phyloP scores from a whole-genome alignment of 2,329 filamentous ascomycete species.

The Cucurbitaria berberidis region DNA sequence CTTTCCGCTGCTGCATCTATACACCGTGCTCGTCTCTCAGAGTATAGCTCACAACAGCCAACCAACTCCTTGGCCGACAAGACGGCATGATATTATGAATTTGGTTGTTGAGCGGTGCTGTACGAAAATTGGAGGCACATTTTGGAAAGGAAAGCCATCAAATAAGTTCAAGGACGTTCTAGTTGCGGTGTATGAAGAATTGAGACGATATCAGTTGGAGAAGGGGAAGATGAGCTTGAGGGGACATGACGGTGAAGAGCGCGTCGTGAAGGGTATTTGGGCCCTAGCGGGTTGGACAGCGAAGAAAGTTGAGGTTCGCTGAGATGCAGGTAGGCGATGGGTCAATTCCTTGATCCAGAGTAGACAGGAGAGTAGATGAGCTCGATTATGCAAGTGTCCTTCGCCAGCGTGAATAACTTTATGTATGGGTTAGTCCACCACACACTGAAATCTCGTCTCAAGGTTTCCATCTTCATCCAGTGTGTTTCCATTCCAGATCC shows the following conservation, averaged over 20 bases:
- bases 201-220: conserved; percentile 31
- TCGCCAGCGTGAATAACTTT: too few relatives aligned
- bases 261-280: conserved; percentile 54
- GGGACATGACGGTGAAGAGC: conserved; percentile 32
- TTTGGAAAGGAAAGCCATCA: conserved; percentile 25
- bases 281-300: conserved; percentile 47
- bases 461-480: conserved; percentile 64
- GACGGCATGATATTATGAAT: conserved; percentile 32
- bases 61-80: conserved; percentile 13
- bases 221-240: conserved; percentile 34
- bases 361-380: too few relatives aligned
- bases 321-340: background rate
- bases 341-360: background rate
- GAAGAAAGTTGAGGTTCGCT: background rate
- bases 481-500: conserved; percentile 69
- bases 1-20: conserved; percentile 37
- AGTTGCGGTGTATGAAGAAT: conserved; percentile 34
- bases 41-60: conserved; percentile 27
- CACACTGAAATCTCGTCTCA: too few relatives aligned
- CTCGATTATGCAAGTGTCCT: too few relatives aligned
- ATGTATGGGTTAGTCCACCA: too few relatives aligned
- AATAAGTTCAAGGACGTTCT: conserved; percentile 33
- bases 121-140: conserved; percentile 23
- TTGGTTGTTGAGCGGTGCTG: conserved; percentile 37
- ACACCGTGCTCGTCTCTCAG: conserved; percentile 41